A percentile compares a stretch with the other conserved stretches of the same genome.
These are phyloP conservation scores for Termitomyces sp. DNA, from an alignment of 768 basidiomycete genomes.

Conservation along the genomic window DNA sequence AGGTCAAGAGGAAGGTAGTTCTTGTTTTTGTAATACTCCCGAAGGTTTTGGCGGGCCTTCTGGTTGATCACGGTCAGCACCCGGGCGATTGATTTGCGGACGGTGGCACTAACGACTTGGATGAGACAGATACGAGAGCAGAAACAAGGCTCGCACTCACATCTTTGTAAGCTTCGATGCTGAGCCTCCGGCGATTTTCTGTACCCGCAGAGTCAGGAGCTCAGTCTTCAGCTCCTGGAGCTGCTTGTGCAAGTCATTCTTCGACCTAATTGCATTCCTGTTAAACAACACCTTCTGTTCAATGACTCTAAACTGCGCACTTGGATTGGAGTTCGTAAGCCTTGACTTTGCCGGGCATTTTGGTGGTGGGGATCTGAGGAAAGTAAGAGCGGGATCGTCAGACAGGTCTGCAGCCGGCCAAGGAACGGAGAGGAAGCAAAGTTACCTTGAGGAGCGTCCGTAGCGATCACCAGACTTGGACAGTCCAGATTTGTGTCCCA, in stretches of 20 bases:
- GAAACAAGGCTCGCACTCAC: slow-evolving; percentile 44
- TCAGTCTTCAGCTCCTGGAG: slow-evolving; percentile 92
- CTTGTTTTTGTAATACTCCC: slow-evolving; percentile 97
- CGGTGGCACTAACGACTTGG: slow-evolving; percentile 58
- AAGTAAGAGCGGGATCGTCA: neutral
- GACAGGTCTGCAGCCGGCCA: neutral
- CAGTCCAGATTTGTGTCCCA: slow-evolving; percentile 25
- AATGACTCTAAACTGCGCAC: slow-evolving; percentile 38
- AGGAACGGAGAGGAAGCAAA: slow-evolving; percentile 12
- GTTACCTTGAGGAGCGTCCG: slow-evolving; percentile 42
- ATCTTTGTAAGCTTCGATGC: slow-evolving; percentile 97
- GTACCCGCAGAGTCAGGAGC: slow-evolving; percentile 89
- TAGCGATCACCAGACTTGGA: slow-evolving; percentile 27
- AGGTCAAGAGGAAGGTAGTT: slow-evolving; percentile 97
- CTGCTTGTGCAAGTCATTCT: slow-evolving; percentile 95
- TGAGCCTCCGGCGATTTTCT: slow-evolving; percentile 96
- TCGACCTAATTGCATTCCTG: slow-evolving; percentile 55
- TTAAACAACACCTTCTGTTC: slow-evolving; percentile 7
- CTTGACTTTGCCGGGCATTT: slow-evolving; percentile 90
- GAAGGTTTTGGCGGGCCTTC: slow-evolving; percentile 94
- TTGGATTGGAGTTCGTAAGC: slow-evolving; percentile 96
- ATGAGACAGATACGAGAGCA: neutral
- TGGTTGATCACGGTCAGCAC: slow-evolving; percentile 98
- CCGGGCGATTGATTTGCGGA: slow-evolving; percentile 98
- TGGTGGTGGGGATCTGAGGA: slow-evolving; percentile 26